Base-by-base conservation (phyloP, 2,329 filamentous ascomycete species). In the Paracamarosporium sp. region DNA sequence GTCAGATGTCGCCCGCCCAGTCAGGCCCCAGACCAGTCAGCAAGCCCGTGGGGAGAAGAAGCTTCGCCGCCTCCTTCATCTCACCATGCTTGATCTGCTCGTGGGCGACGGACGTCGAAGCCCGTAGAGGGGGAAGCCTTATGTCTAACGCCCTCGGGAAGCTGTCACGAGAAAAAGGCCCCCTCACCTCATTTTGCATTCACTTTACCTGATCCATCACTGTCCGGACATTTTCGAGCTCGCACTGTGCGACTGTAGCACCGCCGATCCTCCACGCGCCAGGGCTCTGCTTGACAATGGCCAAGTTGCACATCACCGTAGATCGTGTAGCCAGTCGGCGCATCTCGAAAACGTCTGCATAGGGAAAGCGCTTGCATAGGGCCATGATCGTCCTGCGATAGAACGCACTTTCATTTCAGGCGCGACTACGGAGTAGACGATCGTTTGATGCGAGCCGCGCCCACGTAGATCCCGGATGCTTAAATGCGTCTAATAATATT, bases 401-500 rank as follows among this genome's bases (percentile, higher is more conserved):
- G 50, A 53, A 47, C 57, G 51, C 30, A 25, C 46, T 36, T 53
- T 57, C n/a, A 57, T 57, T 58, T 44, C 58, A 61, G 55, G 55
- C 45, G 50, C 41, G 12, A 48, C 48, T 56, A 51, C 45, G 50
- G 53, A 44, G 53, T 25, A 38, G 55, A 53, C 52, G 30, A 53
- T 57, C 36, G 55, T 66, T 66, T 60, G 56, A 66, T 63, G 55
- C 43, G 53, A 55, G 54, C 46, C 43, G 41, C 33, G 45, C 55
- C 31, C 54, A 55, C 51, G 61, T 50, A 57, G 57, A 66, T 65
- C 61, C 41, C 50, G 62, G 53, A 61, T 65, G 64, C 65, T 69
- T 67, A 62, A 61, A 47, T 53, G 36, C 27, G 24, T 25, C 55
- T 47, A 62, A 61, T 55, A 61, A 59, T 31, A 56, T 60, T 47